Conservation (phyloP, 1,284 basidiomycete genomes). For the Golubevia pallescens region DNA sequence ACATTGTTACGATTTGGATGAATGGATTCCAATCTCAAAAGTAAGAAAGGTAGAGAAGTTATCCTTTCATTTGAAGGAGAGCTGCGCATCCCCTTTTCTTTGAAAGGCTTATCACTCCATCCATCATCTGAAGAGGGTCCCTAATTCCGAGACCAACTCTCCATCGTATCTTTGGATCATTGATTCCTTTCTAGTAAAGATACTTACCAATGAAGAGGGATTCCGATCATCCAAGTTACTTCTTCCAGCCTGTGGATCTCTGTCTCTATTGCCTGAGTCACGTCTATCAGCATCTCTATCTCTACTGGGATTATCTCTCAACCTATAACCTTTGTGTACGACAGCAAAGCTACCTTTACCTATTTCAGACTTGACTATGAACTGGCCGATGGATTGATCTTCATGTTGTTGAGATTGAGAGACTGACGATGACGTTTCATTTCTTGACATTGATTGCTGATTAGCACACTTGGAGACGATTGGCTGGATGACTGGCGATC, state of each 20-base stretch:
- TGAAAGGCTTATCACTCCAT: too few relatives aligned
- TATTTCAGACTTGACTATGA: constrained; percentile 50
- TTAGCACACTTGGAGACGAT: too few relatives aligned
- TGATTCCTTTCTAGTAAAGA: not conserved
- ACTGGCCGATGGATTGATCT: constrained; percentile 37
- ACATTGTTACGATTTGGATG: too few relatives aligned
- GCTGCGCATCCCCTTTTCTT: too few relatives aligned
- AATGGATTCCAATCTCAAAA: too few relatives aligned
- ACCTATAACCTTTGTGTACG: constrained; percentile 40
- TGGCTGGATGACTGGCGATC: too few relatives aligned
- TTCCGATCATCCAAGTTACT: not conserved
- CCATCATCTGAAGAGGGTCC: too few relatives aligned
- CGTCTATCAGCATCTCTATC: not conserved
- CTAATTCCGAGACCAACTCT: too few relatives aligned
- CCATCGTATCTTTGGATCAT: too few relatives aligned
- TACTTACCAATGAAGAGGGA: not conserved
- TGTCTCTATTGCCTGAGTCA: not conserved
- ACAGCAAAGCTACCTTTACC: constrained; percentile 63
- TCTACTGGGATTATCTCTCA: not conserved
- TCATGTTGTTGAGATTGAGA: not conserved
- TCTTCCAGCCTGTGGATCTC: too few relatives aligned
- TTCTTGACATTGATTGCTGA: not conserved
- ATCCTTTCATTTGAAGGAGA: too few relatives aligned
- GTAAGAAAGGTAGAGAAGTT: too few relatives aligned
- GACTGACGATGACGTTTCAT: not conserved